phyloP scores from a whole-genome alignment of 2,329 filamentous ascomycete species.

The Cadophora sp. region DNA sequence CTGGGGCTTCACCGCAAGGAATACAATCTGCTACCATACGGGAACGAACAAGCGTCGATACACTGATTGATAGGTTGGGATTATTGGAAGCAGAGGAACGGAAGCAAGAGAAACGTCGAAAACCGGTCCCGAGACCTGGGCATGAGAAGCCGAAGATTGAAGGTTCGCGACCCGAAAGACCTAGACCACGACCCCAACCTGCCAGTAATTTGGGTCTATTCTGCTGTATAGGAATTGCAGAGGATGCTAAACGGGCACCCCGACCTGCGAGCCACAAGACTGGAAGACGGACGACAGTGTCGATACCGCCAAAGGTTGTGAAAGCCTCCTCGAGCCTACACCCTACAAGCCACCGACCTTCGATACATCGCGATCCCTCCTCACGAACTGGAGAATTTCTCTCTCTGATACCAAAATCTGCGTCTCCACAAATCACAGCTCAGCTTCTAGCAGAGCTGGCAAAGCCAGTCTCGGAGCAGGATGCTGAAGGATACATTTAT shows the following conservation, averaged over 20 bases:
- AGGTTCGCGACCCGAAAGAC: conserved; percentile 21
- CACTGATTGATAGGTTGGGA: conserved; percentile 79
- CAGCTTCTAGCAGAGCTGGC: conserved; percentile 76
- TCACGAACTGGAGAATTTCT: conserved; percentile 55
- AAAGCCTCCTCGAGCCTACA: conserved; percentile 26
- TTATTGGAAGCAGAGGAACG: conserved; percentile 63
- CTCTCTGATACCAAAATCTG: conserved; percentile 71
- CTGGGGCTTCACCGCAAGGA: conserved; percentile 46
- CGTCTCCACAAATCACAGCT: conserved; percentile 73
- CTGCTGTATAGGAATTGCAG: conserved; percentile 42
- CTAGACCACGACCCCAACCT: conserved; percentile 29
- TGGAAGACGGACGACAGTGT: conserved; percentile 25
- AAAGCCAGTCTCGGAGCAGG: conserved; percentile 74
- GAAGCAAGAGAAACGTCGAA: conserved; percentile 36
- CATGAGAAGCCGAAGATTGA: conserved; percentile 24
- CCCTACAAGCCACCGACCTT: conserved; percentile 34
- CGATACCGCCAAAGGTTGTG: conserved; percentile 22
- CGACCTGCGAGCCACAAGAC: conserved; percentile 35
- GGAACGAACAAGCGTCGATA: conserved; percentile 82
- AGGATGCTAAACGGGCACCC: conserved; percentile 35
- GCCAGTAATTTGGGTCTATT: conserved; percentile 36
- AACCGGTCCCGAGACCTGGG: conserved; percentile 38
- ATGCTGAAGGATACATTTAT: conserved; percentile 94
- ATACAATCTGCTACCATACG: conserved; percentile 58
- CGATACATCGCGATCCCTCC: conserved; percentile 39